Conservation (phyloP, 768 basidiomycete species). For the Boletus rufocinnamomeus region DNA sequence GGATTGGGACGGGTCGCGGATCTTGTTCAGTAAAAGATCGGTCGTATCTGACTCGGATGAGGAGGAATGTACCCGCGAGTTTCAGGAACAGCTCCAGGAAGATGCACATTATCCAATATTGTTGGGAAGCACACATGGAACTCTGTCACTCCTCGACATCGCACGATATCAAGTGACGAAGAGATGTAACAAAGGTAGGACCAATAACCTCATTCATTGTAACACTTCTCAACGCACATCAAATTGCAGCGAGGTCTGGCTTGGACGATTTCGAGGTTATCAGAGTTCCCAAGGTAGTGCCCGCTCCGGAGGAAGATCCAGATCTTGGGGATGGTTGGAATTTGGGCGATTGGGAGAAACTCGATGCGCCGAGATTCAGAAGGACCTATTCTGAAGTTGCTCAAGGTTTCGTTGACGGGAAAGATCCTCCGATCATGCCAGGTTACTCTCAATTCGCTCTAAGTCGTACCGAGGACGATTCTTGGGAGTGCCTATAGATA, state of each 20-base stretch:
- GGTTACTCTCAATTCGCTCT: neutral
- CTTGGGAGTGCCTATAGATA: slow-evolving; percentile 19
- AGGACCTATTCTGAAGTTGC: slow-evolving; percentile 29
- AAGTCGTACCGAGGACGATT: slow-evolving; percentile 11
- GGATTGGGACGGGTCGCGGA: slow-evolving; percentile 27
- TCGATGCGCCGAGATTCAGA: slow-evolving; percentile 17
- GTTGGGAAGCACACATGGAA: neutral
- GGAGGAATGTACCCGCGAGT: neutral
- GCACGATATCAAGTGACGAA: neutral
- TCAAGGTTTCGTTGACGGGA: slow-evolving; percentile 8
- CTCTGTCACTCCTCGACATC: slow-evolving; percentile 14
- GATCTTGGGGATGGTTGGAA: slow-evolving; percentile 7
- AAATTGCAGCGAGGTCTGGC: slow-evolving; percentile 13
- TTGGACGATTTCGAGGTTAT: slow-evolving; percentile 28
- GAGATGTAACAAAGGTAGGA: neutral
- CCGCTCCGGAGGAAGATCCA: slow-evolving; percentile 13
- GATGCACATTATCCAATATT: neutral
- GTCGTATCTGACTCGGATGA: neutral
- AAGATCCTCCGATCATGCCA: neutral
- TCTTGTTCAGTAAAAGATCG: slow-evolving; percentile 6
- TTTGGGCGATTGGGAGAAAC: slow-evolving; percentile 24
- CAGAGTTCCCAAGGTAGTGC: slow-evolving; percentile 21
- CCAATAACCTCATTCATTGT: neutral
- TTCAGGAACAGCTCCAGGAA: neutral
- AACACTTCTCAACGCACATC: neutral